Evolutionary conservation across 768 basidiomycete species (phyloP).

Genomic region (Suillus plorans): DNA sequence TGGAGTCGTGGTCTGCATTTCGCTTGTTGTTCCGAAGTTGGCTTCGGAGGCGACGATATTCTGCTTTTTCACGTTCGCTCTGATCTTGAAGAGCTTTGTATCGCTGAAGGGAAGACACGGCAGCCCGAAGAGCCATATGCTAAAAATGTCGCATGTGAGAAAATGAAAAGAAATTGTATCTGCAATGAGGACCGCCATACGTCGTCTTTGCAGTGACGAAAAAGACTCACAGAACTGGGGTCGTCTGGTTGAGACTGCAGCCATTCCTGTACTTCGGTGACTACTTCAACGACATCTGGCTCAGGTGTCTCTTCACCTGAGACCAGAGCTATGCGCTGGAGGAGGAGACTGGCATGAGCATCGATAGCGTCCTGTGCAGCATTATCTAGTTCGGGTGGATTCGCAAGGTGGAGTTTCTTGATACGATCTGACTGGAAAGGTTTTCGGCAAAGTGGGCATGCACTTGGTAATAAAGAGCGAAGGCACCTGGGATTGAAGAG

Average conservation of each 20-base stretch:
- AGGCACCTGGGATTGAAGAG: conserved; percentile 49
- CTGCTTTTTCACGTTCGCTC: conserved; percentile 29
- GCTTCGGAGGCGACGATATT: conserved; percentile 32
- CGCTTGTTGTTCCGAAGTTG: conserved; percentile 30
- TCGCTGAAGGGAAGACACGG: conserved; percentile 36
- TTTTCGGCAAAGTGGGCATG: conserved; percentile 70
- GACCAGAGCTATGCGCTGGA: conserved; percentile 35
- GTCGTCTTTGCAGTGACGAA: neutral
- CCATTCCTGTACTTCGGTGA: conserved; percentile 53
- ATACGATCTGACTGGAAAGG: conserved; percentile 53
- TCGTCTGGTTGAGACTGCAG: conserved; percentile 41
- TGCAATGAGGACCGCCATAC: neutral
- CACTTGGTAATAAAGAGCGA: conserved; percentile 44
- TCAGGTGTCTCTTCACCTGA: conserved; percentile 33
- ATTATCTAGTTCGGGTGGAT: conserved; percentile 38
- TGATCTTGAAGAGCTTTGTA: conserved; percentile 39
- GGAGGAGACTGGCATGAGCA: conserved; percentile 34
- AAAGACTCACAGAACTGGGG: conserved; percentile 33
- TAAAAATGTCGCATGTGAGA: conserved; percentile 27
- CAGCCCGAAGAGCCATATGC: conserved; percentile 31
- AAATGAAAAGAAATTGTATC: neutral
- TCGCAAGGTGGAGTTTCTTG: conserved; percentile 66
- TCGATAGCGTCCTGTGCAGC: conserved; percentile 43
- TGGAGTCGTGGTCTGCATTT: conserved; percentile 31
- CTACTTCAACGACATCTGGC: conserved; percentile 36